phyloP scores from a whole-genome alignment of 805 yeast genomes.

The Hanseniaspora valbyensis region DNA sequence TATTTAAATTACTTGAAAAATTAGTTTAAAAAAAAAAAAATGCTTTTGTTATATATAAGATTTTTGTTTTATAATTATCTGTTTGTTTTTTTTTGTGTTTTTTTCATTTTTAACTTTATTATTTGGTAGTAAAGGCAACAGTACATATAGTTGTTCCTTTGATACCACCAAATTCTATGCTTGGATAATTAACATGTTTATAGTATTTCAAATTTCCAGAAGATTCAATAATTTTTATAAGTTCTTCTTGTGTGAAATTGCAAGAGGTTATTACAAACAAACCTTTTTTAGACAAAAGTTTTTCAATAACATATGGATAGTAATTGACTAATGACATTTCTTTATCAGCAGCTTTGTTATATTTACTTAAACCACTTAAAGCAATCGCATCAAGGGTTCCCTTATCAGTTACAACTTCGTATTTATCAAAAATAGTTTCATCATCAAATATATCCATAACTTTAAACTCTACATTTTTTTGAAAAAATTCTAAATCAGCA shows the following conservation, averaged over 20 bases:
- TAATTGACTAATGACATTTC: slow-evolving; percentile 35
- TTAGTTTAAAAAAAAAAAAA: slow-evolving; percentile 20
- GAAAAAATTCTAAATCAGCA: slow-evolving; percentile 23
- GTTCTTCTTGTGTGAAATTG: slow-evolving; percentile 78
- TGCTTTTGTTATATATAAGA: too few relatives aligned
- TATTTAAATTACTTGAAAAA: slow-evolving; percentile 40
- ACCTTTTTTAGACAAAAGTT: slow-evolving; percentile 44
- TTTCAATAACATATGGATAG: slow-evolving; percentile 51
- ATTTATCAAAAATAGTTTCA: slow-evolving; percentile 29
- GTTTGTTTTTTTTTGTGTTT: not conserved
- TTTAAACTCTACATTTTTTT: slow-evolving; percentile 37
- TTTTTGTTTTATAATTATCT: too few relatives aligned
- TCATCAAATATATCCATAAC: slow-evolving; percentile 56
- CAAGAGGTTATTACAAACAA: slow-evolving; percentile 78
- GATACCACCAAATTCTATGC: slow-evolving; percentile 79
- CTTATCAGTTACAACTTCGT: slow-evolving; percentile 76
- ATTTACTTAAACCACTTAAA: slow-evolving; percentile 49
- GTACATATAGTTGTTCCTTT: slow-evolving; percentile 83
- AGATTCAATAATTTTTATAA: slow-evolving; percentile 41
- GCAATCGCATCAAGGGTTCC: slow-evolving; percentile 98
- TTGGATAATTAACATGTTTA: slow-evolving; percentile 64
- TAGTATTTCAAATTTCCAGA: slow-evolving; percentile 41
- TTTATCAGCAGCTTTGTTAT: slow-evolving; percentile 31
- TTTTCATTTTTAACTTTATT: not conserved
- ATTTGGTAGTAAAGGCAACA: slow-evolving; percentile 51